Conservation (phyloP, 2,329 filamentous ascomycete genomes). For the Colletotrichum lupini region DNA sequence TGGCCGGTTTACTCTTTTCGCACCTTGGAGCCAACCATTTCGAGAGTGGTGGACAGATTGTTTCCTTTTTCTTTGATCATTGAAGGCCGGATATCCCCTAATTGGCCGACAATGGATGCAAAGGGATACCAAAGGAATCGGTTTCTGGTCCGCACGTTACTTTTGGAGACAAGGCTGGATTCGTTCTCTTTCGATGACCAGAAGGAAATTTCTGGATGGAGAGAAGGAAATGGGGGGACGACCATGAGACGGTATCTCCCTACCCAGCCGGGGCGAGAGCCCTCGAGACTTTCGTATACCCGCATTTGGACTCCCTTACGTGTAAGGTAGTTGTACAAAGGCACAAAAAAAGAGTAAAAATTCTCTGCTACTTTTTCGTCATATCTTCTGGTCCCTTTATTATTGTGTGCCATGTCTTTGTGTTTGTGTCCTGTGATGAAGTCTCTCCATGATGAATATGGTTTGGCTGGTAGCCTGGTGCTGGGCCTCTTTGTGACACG, state of each 20-base stretch:
- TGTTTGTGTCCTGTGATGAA: background rate
- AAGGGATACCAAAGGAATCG: background rate
- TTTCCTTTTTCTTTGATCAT: background rate
- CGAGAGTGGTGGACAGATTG: slow-evolving; percentile 17
- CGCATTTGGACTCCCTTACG: slow-evolving; percentile 40
- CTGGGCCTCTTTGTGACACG: background rate
- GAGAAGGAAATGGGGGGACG: slow-evolving; percentile 10
- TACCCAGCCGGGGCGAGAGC: slow-evolving; percentile 18
- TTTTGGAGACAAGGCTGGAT: slow-evolving; percentile 35
- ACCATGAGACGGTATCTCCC: slow-evolving; percentile 30
- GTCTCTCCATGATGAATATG: background rate
- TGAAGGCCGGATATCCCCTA: slow-evolving; percentile 34
- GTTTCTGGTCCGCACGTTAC: slow-evolving; percentile 16
- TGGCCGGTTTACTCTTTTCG: slow-evolving; percentile 7
- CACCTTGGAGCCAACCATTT: background rate
- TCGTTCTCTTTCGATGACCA: slow-evolving; percentile 6
- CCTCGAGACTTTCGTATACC: slow-evolving; percentile 20
- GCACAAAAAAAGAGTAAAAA: slow-evolving; percentile 51
- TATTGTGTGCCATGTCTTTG: background rate
- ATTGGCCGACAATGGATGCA: slow-evolving; percentile 22
- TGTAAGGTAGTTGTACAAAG: slow-evolving; percentile 53
- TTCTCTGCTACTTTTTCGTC: slow-evolving; percentile 34
- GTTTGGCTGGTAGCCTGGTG: no score
- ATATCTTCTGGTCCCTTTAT: background rate
- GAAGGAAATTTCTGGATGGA: slow-evolving; percentile 22